A percentile compares a stretch with the other conserved stretches of the same genome.
Conservation (phyloP, 805 yeast genomes). For the Lipomyces mesembrius region DNA sequence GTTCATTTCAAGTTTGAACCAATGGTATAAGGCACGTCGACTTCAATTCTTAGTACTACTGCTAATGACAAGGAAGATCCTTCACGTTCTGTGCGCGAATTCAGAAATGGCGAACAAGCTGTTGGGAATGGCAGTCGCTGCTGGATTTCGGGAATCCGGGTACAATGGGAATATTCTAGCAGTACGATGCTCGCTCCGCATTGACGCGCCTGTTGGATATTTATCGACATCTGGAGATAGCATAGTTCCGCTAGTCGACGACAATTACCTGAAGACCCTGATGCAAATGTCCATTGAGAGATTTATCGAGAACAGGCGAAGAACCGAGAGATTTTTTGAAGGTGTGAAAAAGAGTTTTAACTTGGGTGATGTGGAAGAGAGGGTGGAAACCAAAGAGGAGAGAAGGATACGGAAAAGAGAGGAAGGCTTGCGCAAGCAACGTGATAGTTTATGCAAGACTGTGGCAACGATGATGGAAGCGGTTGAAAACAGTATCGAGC, state of each 20-base stretch:
- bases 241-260: slow-evolving; percentile 52
- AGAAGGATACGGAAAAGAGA: slow-evolving; percentile 27
- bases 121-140: slow-evolving; percentile 73
- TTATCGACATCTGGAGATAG: slow-evolving; percentile 40
- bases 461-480: neutral
- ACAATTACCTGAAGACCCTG: slow-evolving; percentile 56
- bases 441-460: neutral
- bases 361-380: neutral
- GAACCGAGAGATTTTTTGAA: slow-evolving; percentile 48
- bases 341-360: slow-evolving; percentile 12
- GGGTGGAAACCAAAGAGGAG: slow-evolving; percentile 26
- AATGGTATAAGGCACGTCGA: slow-evolving; percentile 44
- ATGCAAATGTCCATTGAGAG: slow-evolving; percentile 63
- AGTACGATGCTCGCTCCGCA: slow-evolving; percentile 68
- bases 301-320: slow-evolving; percentile 66
- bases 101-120: slow-evolving; percentile 60
- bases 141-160: slow-evolving; percentile 88
- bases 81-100: slow-evolving; percentile 80
- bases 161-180: slow-evolving; percentile 84
- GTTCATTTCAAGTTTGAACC: slow-evolving; percentile 84
- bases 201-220: slow-evolving; percentile 79
- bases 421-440: slow-evolving; percentile 26
- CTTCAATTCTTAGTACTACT: neutral
- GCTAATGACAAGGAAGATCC: slow-evolving; percentile 47
- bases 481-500: neutral